A percentile compares a stretch with the other conserved stretches of the same genome.
Conservation (phyloP, 106 monocot species). For the Dioscorea zingiberensis region DNA sequence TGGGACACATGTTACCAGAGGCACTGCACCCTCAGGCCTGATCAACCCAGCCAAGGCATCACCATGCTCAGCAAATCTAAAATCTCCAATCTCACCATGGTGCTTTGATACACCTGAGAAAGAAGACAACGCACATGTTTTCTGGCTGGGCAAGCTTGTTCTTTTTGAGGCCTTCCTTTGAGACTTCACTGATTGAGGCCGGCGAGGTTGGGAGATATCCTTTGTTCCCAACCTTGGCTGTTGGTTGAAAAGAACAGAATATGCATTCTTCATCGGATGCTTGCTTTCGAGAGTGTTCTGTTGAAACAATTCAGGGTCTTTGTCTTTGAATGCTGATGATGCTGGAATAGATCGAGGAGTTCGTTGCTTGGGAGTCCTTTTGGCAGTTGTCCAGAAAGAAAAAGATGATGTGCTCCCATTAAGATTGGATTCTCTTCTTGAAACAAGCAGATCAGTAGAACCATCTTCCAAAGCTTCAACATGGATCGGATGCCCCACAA, state of each 20-base stretch:
- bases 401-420: slow-evolving; percentile 36
- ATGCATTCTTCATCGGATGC: slow-evolving; percentile 13
- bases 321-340: slow-evolving; percentile 29
- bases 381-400: slow-evolving; percentile 61
- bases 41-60: slow-evolving; percentile 41
- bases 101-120: slow-evolving; percentile 23
- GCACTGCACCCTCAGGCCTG: slow-evolving; percentile 34
- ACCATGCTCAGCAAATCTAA: background rate
- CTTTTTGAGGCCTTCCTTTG: slow-evolving; percentile 43
- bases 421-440: slow-evolving; percentile 12
- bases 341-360: slow-evolving; percentile 51
- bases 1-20: slow-evolving; percentile 65
- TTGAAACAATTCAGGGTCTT: slow-evolving; percentile 20
- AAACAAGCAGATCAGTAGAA: slow-evolving; percentile 28
- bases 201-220: background rate
- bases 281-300: slow-evolving; percentile 31
- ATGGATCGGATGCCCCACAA: slow-evolving; percentile 82
- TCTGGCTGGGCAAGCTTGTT: slow-evolving; percentile 33
- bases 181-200: too few species aligned
- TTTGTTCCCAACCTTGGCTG: slow-evolving; percentile 26
- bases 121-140: slow-evolving; percentile 55
- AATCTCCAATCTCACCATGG: too few species aligned
- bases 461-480: slow-evolving; percentile 76
- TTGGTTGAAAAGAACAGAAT: slow-evolving; percentile 15
- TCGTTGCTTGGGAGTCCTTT: slow-evolving; percentile 73